These are phyloP conservation scores for peach (Prunus persica) DNA, from an alignment of 306 rosid genomes.

Conservation along the genomic window DNA sequence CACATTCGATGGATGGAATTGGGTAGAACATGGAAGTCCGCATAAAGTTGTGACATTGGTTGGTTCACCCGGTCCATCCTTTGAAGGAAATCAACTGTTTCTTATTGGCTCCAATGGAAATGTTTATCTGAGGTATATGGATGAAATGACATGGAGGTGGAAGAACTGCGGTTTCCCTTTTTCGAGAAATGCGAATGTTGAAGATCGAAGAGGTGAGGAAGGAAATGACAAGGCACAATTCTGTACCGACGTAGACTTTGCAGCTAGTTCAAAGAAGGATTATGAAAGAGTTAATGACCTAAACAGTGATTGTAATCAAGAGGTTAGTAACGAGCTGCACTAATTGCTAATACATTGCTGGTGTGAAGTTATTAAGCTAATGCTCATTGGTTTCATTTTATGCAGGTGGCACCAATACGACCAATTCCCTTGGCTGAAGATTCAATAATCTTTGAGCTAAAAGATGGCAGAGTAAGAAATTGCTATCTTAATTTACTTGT, in stretches of 20 bases:
- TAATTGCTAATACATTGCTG: not conserved
- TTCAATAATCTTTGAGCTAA: slow-evolving; percentile 74
- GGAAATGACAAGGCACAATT: slow-evolving; percentile 18
- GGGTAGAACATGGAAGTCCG: slow-evolving; percentile 96
- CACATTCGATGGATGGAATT: slow-evolving; percentile 72
- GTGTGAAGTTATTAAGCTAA: slow-evolving; percentile 9
- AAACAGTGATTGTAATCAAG: slow-evolving; percentile 53
- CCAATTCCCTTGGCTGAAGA: slow-evolving; percentile 78
- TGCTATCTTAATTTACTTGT: slow-evolving; percentile 5
- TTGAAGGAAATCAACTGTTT: slow-evolving; percentile 65
- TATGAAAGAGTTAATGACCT: slow-evolving; percentile 18
- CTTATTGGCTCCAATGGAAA: slow-evolving; percentile 86
- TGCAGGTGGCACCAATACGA: slow-evolving; percentile 75
- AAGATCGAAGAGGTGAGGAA: slow-evolving; percentile 27
- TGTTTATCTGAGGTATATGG: slow-evolving; percentile 75
- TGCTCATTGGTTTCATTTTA: slow-evolving; percentile 19
- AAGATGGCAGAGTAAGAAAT: slow-evolving; percentile 86
- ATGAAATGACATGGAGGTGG: slow-evolving; percentile 77
- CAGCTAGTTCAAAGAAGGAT: slow-evolving; percentile 32
- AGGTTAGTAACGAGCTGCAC: slow-evolving; percentile 40
- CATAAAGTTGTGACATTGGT: slow-evolving; percentile 58
- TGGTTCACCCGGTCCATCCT: slow-evolving; percentile 80
- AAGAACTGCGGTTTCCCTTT: slow-evolving; percentile 67
- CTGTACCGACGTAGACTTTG: slow-evolving; percentile 37
- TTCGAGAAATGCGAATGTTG: slow-evolving; percentile 25